Evolutionary conservation across 202 grass and related monocot genomes (phyloP).

Genomic region (Zoysia matrella): DNA sequence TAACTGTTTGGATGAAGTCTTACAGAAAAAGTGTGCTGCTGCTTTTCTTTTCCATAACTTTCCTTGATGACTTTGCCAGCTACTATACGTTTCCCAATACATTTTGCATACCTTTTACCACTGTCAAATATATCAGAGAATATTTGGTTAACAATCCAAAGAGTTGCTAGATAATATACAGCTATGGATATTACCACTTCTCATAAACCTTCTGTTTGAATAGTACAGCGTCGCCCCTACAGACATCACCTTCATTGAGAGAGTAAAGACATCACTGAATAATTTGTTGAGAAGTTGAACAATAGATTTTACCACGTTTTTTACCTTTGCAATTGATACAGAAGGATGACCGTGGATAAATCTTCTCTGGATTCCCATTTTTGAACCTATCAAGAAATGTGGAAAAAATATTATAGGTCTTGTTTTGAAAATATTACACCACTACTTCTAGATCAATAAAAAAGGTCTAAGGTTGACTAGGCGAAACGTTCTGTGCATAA

Average conservation of each 20-base stretch:
- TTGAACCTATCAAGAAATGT: conserved; percentile 51
- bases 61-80: conserved; percentile 74
- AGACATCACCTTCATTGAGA: conserved; percentile 71
- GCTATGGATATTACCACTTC: conserved; percentile 43
- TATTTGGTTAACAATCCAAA: conserved; percentile 1
- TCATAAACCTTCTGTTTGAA: conserved; percentile 76
- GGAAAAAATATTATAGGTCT: neutral
- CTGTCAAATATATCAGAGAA: conserved; percentile 35
- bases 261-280: conserved; percentile 5
- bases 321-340: conserved; percentile 74
- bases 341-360: conserved; percentile 75
- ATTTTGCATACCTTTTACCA: conserved; percentile 56
- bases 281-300: conserved; percentile 21
- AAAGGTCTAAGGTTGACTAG: conserved; percentile 7
- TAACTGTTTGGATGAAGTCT: conserved; percentile 31
- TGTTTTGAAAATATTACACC: neutral
- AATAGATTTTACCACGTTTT: neutral
- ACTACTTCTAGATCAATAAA: neutral
- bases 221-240: conserved; percentile 60
- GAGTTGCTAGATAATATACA: neutral
- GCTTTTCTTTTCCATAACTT: conserved; percentile 77
- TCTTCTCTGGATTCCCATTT: conserved; percentile 57
- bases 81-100: conserved; percentile 64
- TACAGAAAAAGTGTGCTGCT: conserved; percentile 84
- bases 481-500: neutral